Base-by-base conservation (phyloP, 148 eudicot species). In the Camellia sinensis region DNA sequence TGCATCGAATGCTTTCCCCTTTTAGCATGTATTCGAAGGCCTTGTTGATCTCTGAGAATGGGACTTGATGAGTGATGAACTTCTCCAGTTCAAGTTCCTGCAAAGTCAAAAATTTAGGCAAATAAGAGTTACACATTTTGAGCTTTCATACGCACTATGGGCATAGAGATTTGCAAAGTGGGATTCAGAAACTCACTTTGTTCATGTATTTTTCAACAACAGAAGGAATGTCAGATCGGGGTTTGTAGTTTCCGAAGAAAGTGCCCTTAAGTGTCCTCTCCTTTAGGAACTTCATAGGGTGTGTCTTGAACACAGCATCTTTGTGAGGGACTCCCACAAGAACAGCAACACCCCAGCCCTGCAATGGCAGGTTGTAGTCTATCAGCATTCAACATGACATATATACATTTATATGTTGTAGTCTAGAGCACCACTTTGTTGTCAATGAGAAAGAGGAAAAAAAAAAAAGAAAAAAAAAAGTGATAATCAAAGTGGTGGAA, bases 321-420 rank as follows among this genome's bases (percentile, higher is more conserved):
- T 88, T 94, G 89, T 87, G 87, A 0, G 98, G 98, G 19, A 92
- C 94, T 12, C 97, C 95, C 45, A 87, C 90, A 8, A 92, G 92
- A 65, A 91, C 98, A 53, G 95, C 95, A 8, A 91, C 97, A 60
- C 98, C 98, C 98, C 98, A 94, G 9, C 98, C 98, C 98, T 94
- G 78, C 40, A 3, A 46, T 40, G 37, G 17, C 45, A 66, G 14
- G 37, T 40, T 66, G 70, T 13, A 29, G 50, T 66, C 37, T 44
- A 66, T 66, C 13, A 66, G 46, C 45, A 22, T 1, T 46, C 4
- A 3, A 46, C 50, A 46, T 46, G 7, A 46, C 7, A 46, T 46
- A 46, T 46, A 46, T 46, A 46, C 7, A 46, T 22, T 22, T 46
- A 46, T 46, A 46, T 46, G 7, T 46, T 6, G 50, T 46, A 46